Evolutionary conservation across 1,284 basidiomycete genomes (phyloP), one percentile per base, ranked within the genome.

Genomic region (Puccinia coronata): DNA sequence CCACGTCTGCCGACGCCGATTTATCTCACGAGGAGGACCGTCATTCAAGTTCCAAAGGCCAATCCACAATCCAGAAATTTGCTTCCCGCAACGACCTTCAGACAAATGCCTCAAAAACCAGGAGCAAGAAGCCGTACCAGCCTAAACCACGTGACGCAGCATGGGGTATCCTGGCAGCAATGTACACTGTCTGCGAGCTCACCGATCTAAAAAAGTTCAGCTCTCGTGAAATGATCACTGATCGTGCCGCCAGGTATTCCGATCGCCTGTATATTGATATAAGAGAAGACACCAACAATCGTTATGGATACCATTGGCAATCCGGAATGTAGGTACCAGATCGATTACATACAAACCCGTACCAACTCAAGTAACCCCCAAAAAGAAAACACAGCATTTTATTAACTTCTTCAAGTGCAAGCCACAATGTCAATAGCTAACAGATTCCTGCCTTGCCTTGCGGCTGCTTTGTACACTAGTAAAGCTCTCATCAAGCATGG

Each of bases 81-180:
- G 39, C 31, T 12, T 3, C 1, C n/a, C 49, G 34, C 18, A 51
- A 59, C 25, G 28, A 34, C 4, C 31, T 36, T 73, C 9, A 18
- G 23, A 55, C 16, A 36, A 53, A 34, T 23, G 8, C 71, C 36
- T 39, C 71, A 1, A 55, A 79, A 59, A 6, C 65, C 9, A 39
- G 53, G 28, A 28, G 31, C 39, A 82, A 83, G 51, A 85, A 84
- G 39, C 76, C 82, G 11, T 86, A 85, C 51, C 80, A 85, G 16
- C 85, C 85, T 12, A 84, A 84, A 67, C 82, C 82, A 43, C 84
- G 85, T 0, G 84, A 84, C 9, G 84, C 85, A 2, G 85, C 83
- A 25, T 85, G 86, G 81, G 85, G 85, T 12, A 83, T 86, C 11
- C 83, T 86, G 11, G 83, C 85, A 12, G 85, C 84, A 0, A 82